phyloP scores from a whole-genome alignment of 2,329 filamentous ascomycete genomes.

The Pestalotiopsis sp. region DNA sequence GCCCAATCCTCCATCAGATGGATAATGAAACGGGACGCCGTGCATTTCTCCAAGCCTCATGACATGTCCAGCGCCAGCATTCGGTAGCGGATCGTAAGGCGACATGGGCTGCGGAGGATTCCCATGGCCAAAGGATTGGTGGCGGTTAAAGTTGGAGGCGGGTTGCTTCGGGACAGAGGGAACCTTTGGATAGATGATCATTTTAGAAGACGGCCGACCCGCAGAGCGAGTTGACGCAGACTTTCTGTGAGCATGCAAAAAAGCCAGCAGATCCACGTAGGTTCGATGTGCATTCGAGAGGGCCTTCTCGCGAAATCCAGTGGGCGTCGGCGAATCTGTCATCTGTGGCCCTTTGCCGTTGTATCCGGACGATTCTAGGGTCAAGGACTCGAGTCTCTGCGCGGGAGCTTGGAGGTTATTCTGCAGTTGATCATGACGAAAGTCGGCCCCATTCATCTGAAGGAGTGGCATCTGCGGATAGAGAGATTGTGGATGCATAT shows the following conservation, averaged over 20 bases:
- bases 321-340: constrained; percentile 30
- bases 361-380: constrained; percentile 31
- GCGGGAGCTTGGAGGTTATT: constrained; percentile 29
- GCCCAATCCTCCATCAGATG: constrained; percentile 25
- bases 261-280: constrained; percentile 71
- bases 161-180: constrained; percentile 36
- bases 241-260: constrained; percentile 63
- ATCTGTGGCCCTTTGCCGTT: constrained; percentile 18
- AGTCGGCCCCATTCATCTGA: constrained; percentile 41
- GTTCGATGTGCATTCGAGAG: constrained; percentile 71
- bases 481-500: constrained; percentile 27
- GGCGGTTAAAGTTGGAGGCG: constrained; percentile 18
- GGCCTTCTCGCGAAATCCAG: constrained; percentile 67
- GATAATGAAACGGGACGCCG: constrained; percentile 25
- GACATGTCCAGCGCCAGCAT: neutral
- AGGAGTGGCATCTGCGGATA: constrained; percentile 21
- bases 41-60: constrained; percentile 18
- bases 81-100: neutral
- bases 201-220: constrained; percentile 45
- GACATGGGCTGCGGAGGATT: constrained; percentile 7
- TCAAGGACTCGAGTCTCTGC: constrained; percentile 34
- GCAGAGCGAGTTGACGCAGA: constrained; percentile 41
- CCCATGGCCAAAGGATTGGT: constrained; percentile 21
- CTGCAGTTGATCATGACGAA: constrained; percentile 31
- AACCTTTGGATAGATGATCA: constrained; percentile 59